A percentile compares a stretch with the other conserved stretches of the same genome.
phyloP scores from a whole-genome alignment of 257 asterid genomes.

The Fraxinus excelsior region DNA sequence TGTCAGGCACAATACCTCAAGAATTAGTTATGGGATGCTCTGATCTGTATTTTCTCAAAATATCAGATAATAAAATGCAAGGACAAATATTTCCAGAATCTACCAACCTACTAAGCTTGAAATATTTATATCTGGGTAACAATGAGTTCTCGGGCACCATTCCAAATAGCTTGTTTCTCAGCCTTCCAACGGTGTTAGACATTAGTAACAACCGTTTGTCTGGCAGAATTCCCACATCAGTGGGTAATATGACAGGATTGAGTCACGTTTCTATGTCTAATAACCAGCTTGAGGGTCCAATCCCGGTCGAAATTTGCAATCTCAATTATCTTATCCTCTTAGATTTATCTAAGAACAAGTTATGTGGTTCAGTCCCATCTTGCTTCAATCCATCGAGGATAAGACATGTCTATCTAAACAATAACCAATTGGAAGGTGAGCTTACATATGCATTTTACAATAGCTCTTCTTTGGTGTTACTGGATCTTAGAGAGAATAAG shows the following conservation, averaged over 20 bases:
- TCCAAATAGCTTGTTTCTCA: neutral
- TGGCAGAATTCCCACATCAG: neutral
- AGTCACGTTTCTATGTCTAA: neutral
- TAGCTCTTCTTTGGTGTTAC: neutral
- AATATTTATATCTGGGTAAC: neutral
- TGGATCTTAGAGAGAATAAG: neutral
- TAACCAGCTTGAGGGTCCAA: neutral
- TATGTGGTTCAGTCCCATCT: conserved; percentile 5
- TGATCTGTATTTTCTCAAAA: too few relatives aligned
- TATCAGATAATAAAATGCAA: too few relatives aligned
- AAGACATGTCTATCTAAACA: neutral
- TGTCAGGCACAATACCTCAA: too few relatives aligned
- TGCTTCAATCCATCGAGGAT: neutral
- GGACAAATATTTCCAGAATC: too few relatives aligned
- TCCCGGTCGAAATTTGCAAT: conserved; percentile 12
- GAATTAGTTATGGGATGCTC: too few relatives aligned
- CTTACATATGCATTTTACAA: neutral
- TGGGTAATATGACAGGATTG: conserved; percentile 6
- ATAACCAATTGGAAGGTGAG: neutral
- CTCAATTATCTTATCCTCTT: neutral
- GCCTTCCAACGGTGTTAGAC: neutral
- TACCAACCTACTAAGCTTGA: too few relatives aligned
- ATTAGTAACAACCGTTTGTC: neutral
- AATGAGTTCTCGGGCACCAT: conserved; percentile 26
- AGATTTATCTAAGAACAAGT: neutral